A percentile compares a stretch with the other conserved stretches of the same genome.
Conservation (phyloP, 805 yeast genomes). For the Metschnikowia similis region DNA sequence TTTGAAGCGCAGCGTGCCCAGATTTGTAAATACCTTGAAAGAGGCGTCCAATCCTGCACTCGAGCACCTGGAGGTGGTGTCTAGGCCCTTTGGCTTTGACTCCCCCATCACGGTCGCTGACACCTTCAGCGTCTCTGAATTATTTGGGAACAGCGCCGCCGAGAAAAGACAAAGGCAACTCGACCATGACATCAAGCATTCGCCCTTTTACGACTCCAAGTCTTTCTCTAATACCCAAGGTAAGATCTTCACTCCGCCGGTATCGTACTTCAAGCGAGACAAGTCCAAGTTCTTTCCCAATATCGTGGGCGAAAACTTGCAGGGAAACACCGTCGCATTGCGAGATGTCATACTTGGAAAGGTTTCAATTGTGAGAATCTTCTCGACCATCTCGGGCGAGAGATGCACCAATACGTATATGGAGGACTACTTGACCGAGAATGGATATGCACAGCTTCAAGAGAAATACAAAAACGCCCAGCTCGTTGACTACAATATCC, state of each 20-base stretch:
- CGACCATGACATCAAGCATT: slow-evolving; percentile 40
- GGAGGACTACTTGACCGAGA: slow-evolving; percentile 36
- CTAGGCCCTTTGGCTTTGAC: slow-evolving; percentile 39
- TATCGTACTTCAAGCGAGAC: slow-evolving; percentile 68
- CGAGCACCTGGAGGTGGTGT: slow-evolving; percentile 25
- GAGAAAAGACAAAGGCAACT: slow-evolving; percentile 36
- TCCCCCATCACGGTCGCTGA: slow-evolving; percentile 16
- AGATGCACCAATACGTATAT: slow-evolving; percentile 61
- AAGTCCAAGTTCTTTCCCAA: slow-evolving; percentile 82
- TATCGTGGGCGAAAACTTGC: slow-evolving; percentile 53
- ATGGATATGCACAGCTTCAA: slow-evolving; percentile 39
- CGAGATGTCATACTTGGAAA: slow-evolving; percentile 42
- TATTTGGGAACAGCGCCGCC: slow-evolving; percentile 33
- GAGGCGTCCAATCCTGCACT: slow-evolving; percentile 40
- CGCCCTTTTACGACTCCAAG: slow-evolving; percentile 41
- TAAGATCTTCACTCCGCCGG: slow-evolving; percentile 78
- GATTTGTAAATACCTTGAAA: slow-evolving; percentile 33
- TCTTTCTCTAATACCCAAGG: slow-evolving; percentile 64
- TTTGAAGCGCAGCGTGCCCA: slow-evolving; percentile 21
- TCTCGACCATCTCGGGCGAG: slow-evolving; percentile 67
- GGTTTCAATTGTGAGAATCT: slow-evolving; percentile 61
- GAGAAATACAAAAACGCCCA: slow-evolving; percentile 52
- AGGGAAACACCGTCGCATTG: slow-evolving; percentile 33
- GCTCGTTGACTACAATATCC: slow-evolving; percentile 70
- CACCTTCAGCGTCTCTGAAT: slow-evolving; percentile 13